Conservation (phyloP, 139 green algal species). For the Coccomyxa sp. region DNA sequence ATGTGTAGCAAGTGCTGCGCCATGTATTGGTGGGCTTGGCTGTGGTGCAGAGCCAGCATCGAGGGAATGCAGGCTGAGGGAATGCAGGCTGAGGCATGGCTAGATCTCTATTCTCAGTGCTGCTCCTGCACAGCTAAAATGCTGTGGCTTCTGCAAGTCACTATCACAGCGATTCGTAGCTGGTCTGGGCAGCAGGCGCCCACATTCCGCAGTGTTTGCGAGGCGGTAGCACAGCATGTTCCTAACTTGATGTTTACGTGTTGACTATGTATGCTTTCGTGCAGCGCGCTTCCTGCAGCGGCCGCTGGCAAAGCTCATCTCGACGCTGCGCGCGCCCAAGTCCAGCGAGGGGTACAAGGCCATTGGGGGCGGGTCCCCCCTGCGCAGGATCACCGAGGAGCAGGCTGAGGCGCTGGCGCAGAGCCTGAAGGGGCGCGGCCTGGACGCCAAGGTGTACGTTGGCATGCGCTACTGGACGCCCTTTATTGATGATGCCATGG, state of each 20-base stretch:
- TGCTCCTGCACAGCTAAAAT: no score
- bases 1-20: no score
- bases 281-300: slow-evolving; percentile 26
- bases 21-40: no score
- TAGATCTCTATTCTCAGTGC: no score
- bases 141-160: no score
- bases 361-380: slow-evolving; percentile 93
- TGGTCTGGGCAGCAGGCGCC: background rate
- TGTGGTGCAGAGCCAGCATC: no score
- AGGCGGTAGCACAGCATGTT: background rate
- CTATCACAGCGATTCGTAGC: background rate
- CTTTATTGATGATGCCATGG: slow-evolving; percentile 95
- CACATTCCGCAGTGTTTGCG: background rate
- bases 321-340: slow-evolving; percentile 83
- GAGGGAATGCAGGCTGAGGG: no score
- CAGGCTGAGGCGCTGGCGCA: slow-evolving; percentile 75
- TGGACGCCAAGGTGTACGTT: slow-evolving; percentile 81
- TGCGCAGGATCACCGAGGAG: slow-evolving; percentile 92
- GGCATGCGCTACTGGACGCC: slow-evolving; percentile 99
- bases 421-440: slow-evolving; percentile 40
- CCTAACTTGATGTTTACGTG: background rate
- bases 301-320: slow-evolving; percentile 78
- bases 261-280: background rate
- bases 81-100: no score
- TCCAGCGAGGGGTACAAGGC: slow-evolving; percentile 82